phyloP scores from a whole-genome alignment of 2,329 filamentous ascomycete species.

The Fusarium devonianum region DNA sequence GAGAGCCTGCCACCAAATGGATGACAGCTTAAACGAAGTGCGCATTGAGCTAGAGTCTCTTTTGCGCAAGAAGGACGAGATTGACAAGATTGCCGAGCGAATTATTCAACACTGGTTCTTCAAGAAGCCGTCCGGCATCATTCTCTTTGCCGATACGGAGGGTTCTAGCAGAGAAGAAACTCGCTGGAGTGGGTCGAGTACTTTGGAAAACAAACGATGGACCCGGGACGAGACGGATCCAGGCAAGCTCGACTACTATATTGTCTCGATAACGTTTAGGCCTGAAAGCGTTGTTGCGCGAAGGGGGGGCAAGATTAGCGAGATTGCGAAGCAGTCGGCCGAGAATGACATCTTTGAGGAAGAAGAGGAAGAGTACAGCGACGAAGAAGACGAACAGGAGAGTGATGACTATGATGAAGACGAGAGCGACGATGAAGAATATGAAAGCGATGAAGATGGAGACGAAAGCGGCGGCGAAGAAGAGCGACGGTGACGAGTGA shows the following conservation, averaged over 20 bases:
- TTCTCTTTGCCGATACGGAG: slow-evolving; percentile 43
- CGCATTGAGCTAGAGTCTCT: slow-evolving; percentile 57
- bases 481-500: too few relatives aligned
- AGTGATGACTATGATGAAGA: too few relatives aligned
- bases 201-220: slow-evolving; percentile 49
- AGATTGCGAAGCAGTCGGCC: slow-evolving; percentile 1
- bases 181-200: slow-evolving; percentile 56
- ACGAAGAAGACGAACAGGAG: too few relatives aligned
- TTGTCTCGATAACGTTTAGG: slow-evolving; percentile 50
- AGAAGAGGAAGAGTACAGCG: neutral
- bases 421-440: too few relatives aligned
- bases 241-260: slow-evolving; percentile 53
- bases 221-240: slow-evolving; percentile 51
- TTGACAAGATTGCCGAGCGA: slow-evolving; percentile 51
- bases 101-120: slow-evolving; percentile 37
- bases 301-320: slow-evolving; percentile 26
- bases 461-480: too few relatives aligned
- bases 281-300: slow-evolving; percentile 29
- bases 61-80: slow-evolving; percentile 52
- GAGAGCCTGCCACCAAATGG: slow-evolving; percentile 32
- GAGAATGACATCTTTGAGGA: neutral
- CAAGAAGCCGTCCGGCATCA: slow-evolving; percentile 42
- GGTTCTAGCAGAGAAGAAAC: slow-evolving; percentile 39
- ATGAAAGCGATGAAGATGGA: too few relatives aligned
- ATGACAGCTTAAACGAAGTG: slow-evolving; percentile 48